A percentile compares a stretch with the other conserved stretches of the same genome.
phyloP scores from a whole-genome alignment of 139 green algal genomes.

The Chlorella sp. region DNA sequence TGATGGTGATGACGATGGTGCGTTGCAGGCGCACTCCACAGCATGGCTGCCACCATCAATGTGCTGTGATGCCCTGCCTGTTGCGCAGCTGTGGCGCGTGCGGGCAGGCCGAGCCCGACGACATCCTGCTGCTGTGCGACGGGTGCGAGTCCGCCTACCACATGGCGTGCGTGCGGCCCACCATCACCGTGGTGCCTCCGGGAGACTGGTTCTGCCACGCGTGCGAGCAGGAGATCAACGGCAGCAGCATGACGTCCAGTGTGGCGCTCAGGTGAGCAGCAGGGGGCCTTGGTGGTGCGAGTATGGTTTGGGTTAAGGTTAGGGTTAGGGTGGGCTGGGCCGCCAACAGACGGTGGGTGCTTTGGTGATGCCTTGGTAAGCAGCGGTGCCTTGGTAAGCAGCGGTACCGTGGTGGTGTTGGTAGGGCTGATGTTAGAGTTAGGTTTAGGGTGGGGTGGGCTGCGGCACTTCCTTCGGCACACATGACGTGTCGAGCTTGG shows the following conservation, averaged over 20 bases:
- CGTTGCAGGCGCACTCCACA: not conserved
- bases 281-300: not conserved
- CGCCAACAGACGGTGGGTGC: not conserved
- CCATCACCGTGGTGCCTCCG: not conserved
- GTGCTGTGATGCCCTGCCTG: too few relatives aligned
- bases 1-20: not conserved
- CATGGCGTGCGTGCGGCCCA: conserved; percentile 32
- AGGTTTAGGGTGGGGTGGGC: too few relatives aligned
- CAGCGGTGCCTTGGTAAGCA: too few relatives aligned
- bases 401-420: not conserved
- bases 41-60: too few relatives aligned
- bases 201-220: conserved; percentile 30
- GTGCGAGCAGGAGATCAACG: conserved; percentile 29
- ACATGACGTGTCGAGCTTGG: too few relatives aligned
- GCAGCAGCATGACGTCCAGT: not conserved
- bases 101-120: conserved; percentile 14
- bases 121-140: conserved; percentile 50
- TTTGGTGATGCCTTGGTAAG: too few relatives aligned
- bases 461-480: too few relatives aligned
- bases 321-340: not conserved
- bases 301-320: too few relatives aligned
- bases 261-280: not conserved
- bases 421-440: not conserved
- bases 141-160: conserved; percentile 45
- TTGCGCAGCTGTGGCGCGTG: conserved; percentile 28